Conservation (phyloP, 148 eudicot genomes). For the Simmondsia chinensis region DNA sequence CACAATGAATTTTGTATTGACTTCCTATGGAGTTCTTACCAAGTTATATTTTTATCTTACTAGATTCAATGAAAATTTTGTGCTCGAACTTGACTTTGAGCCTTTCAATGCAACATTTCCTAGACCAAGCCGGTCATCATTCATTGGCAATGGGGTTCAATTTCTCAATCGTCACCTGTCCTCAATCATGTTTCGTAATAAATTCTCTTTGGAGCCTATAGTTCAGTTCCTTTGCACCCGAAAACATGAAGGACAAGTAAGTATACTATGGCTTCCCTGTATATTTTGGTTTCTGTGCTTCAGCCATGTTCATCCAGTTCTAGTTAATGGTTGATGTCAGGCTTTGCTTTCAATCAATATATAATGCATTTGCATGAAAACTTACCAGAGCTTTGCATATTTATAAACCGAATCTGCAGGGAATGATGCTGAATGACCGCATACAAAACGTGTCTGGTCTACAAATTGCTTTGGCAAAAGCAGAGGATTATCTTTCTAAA, state of each 20-base stretch:
- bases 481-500: slow-evolving; percentile 25
- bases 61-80: slow-evolving; percentile 8
- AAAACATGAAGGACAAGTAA: slow-evolving; percentile 26
- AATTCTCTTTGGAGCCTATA: slow-evolving; percentile 25
- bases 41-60: not conserved
- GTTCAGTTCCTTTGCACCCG: slow-evolving; percentile 31
- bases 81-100: slow-evolving; percentile 21
- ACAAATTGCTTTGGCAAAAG: slow-evolving; percentile 28
- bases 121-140: slow-evolving; percentile 18
- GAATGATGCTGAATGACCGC: slow-evolving; percentile 34
- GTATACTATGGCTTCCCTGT: too few species aligned
- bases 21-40: too few species aligned
- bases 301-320: too few species aligned
- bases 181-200: slow-evolving; percentile 32
- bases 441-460: slow-evolving; percentile 24
- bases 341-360: too few species aligned
- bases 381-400: too few species aligned
- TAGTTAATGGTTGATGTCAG: too few species aligned
- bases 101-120: slow-evolving; percentile 25
- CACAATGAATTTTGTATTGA: too few species aligned
- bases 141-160: slow-evolving; percentile 28
- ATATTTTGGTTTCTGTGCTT: too few species aligned
- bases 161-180: slow-evolving; percentile 36
- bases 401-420: too few species aligned
- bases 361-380: too few species aligned